Conservation (phyloP, 1,284 basidiomycete species). For the Tylopilus sp. region DNA sequence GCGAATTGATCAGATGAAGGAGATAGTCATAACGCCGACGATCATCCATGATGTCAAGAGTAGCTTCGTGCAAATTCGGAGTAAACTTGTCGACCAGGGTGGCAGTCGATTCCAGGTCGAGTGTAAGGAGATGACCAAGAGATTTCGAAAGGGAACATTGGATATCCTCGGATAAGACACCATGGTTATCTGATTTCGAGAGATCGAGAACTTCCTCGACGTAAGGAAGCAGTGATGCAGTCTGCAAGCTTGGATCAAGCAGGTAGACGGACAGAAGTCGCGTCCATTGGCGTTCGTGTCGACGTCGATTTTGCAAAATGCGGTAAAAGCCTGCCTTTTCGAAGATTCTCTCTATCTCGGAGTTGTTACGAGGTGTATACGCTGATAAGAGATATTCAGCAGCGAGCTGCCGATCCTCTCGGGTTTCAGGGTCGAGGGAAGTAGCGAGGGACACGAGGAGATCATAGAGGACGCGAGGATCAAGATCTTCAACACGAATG, state of each 20-base stretch:
- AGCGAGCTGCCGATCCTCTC: slow-evolving; percentile 93
- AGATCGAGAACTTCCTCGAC: slow-evolving; percentile 60
- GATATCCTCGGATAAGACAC: slow-evolving; percentile 50
- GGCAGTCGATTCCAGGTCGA: slow-evolving; percentile 67
- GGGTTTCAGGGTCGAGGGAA: slow-evolving; percentile 67
- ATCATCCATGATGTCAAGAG: slow-evolving; percentile 49
- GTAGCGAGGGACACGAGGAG: slow-evolving; percentile 78
- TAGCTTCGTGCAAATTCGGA: slow-evolving; percentile 60
- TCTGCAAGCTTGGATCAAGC: slow-evolving; percentile 67
- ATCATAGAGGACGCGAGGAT: slow-evolving; percentile 56
- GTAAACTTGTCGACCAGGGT: slow-evolving; percentile 68
- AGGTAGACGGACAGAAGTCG: slow-evolving; percentile 71
- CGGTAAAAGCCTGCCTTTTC: slow-evolving; percentile 86
- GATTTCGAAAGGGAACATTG: slow-evolving; percentile 48
- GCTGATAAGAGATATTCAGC: slow-evolving; percentile 93
- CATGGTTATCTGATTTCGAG: slow-evolving; percentile 43
- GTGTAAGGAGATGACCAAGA: slow-evolving; percentile 61
- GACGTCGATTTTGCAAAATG: slow-evolving; percentile 80
- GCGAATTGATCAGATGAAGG: slow-evolving; percentile 63
- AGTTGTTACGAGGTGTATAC: slow-evolving; percentile 80
- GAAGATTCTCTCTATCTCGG: slow-evolving; percentile 68
- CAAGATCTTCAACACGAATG: slow-evolving; percentile 41
- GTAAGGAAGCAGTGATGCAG: slow-evolving; percentile 59
- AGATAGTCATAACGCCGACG: slow-evolving; percentile 77
- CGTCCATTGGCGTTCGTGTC: slow-evolving; percentile 75